These are phyloP conservation scores for Pilatotrama ljubarskyi DNA, from an alignment of 768 basidiomycete genomes.

Conservation along the genomic window DNA sequence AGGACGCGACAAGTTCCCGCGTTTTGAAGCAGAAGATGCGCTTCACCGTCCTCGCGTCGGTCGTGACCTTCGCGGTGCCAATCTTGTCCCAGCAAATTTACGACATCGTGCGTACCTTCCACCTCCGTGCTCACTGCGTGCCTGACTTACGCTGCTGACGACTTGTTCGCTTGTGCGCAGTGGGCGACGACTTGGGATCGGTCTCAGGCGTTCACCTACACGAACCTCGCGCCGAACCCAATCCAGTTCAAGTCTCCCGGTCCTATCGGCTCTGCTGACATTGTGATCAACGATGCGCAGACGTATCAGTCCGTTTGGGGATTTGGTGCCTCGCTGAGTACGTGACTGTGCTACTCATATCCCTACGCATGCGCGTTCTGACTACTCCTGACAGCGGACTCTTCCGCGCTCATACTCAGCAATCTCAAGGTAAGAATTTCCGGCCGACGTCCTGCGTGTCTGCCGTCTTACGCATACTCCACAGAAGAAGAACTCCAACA, in stretches of 20 bases:
- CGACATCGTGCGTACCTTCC: conserved; percentile 30
- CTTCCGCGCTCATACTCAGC: conserved; percentile 58
- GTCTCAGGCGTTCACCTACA: conserved; percentile 52
- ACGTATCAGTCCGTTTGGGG: conserved; percentile 64
- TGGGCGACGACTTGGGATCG: conserved; percentile 40
- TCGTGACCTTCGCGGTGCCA: conserved; percentile 25
- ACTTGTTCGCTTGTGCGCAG: conserved; percentile 16
- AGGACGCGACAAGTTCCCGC: neutral
- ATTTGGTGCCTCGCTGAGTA: conserved; percentile 68
- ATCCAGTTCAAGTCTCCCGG: conserved; percentile 62
- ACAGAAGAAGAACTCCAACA: conserved; percentile 52
- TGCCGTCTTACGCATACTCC: neutral
- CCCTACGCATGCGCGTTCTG: neutral
- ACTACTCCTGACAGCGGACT: conserved; percentile 53
- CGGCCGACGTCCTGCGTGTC: neutral
- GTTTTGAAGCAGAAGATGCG: conserved; percentile 6
- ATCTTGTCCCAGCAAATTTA: conserved; percentile 34
- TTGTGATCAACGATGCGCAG: conserved; percentile 53
- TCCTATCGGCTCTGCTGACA: conserved; percentile 57
- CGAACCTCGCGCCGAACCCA: conserved; percentile 42
- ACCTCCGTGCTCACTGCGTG: neutral
- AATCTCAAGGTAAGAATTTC: conserved; percentile 56
- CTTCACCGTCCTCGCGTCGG: conserved; percentile 16
- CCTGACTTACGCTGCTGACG: neutral
- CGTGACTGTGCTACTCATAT: conserved; percentile 16